Evolutionary conservation across 257 asterid genomes (phyloP), one percentile per base, ranked within the genome.

Genomic region (Ophiorrhiza pumila): DNA sequence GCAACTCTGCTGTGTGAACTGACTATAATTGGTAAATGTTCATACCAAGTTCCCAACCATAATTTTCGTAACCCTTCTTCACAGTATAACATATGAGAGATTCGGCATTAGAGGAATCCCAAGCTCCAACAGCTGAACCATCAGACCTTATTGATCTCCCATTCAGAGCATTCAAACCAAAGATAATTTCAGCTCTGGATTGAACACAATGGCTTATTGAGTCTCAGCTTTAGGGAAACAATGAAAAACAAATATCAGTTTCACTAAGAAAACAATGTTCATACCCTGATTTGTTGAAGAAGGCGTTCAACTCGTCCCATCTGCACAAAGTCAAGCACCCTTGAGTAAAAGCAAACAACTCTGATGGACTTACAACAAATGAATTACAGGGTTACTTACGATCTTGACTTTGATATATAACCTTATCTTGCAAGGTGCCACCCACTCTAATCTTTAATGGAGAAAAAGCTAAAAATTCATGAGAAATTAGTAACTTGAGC

Each of bases 401-500:
- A 59, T 81, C 84, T 75, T 86, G 84, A 5, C 90, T 87, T 79
- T 91, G 85, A 56, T 89, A 90, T 46, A 81, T 58, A 53, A 90
- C 86, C 74, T 80, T 87, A 80, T 91, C 97, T 84, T 91, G 96
- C 85, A 91, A 79, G 31, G 89, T 88, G 68, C 97, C 95, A 1
- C 95, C 97, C 66, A 91, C 53, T 82, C 97, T 87, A 81, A 91
- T 85, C 89, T 86, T 91, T 82, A 91, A 69, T 14, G 93, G 96
- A 11, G 96, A 85, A 80, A 91, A 88, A 17, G 96, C 97, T 90
- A 74, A 85, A 87, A 34, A 43, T 56, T 77, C 45, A 27, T 79
- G 23, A 58, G 65, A n/a, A n/a, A 8, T 72, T 53, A 68, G 17
- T 6, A 64, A 59, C 56, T 69, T 80, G 25, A 72, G 60, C 62